Evolutionary conservation across 2,329 filamentous ascomycete species (phyloP).

Genomic region (Neopestalotiopsis sp.): DNA sequence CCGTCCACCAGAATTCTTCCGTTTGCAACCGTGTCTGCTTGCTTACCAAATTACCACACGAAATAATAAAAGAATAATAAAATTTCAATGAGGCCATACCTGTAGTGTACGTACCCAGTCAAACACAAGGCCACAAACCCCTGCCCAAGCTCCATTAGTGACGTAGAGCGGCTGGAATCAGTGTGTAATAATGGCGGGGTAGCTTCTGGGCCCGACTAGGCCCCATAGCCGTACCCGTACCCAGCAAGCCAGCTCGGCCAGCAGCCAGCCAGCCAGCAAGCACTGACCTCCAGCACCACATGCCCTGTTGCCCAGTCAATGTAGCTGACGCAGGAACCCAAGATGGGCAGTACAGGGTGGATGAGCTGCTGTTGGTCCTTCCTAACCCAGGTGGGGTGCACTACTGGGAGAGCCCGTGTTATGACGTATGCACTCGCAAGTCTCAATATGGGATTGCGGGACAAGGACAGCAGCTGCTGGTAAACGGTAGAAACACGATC

Average conservation of each 20-base stretch:
- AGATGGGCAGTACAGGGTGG: not conserved
- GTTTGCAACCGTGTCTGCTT: not conserved
- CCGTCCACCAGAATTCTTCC: not conserved
- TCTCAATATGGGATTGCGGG: conserved; percentile 14
- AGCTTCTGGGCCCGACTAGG: not conserved
- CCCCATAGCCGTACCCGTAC: not conserved
- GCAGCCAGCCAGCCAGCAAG: not conserved
- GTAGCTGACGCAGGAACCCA: conserved; percentile 16
- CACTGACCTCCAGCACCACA: too few species aligned
- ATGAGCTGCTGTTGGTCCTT: not conserved
- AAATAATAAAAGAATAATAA: not conserved
- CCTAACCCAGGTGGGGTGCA: not conserved
- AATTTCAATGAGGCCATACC: not conserved
- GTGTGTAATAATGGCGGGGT: conserved; percentile 14
- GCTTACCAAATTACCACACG: not conserved
- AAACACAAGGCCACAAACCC: not conserved
- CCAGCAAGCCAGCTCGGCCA: not conserved
- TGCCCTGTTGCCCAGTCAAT: too few species aligned
- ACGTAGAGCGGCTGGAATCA: conserved; percentile 10
- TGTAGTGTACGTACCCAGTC: too few species aligned
- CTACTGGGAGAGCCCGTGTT: conserved; percentile 3
- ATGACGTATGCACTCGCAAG: conserved; percentile 14
- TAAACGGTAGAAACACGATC: conserved; percentile 6
- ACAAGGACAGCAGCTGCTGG: not conserved
- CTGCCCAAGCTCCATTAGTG: conserved; percentile 11